Evolutionary conservation across 257 asterid species (phyloP).

Genomic region (Solanum lycopersicoides): DNA sequence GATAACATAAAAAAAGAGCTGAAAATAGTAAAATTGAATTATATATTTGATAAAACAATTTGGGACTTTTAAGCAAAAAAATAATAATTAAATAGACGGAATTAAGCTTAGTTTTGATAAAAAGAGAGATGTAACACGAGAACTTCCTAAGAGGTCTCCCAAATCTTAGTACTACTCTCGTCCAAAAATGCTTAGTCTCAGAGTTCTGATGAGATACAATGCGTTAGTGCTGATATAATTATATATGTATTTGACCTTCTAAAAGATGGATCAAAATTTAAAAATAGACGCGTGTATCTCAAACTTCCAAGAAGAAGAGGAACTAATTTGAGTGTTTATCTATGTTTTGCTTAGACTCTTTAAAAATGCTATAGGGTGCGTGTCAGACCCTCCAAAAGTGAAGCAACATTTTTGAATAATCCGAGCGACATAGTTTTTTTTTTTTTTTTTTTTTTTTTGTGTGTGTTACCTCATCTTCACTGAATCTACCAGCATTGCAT

Average conservation of each 20-base stretch:
- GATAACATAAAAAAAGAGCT: not conserved
- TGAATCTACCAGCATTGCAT: constrained; percentile 64
- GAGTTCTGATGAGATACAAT: not conserved
- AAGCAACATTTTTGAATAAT: not conserved
- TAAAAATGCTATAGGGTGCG: not conserved
- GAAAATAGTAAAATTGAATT: not conserved
- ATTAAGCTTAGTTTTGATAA: not conserved
- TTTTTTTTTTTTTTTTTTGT: too few species aligned
- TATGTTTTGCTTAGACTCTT: not conserved
- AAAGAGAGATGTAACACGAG: not conserved
- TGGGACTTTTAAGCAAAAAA: not conserved
- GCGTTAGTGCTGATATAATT: not conserved
- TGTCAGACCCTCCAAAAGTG: not conserved
- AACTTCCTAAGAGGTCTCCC: not conserved
- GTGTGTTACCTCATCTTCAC: constrained; percentile 58
- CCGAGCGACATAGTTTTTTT: not conserved
- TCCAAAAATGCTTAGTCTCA: not conserved
- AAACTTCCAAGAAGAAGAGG: not conserved
- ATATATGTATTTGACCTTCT: too few species aligned
- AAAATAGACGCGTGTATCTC: too few species aligned
- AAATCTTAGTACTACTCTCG: too few species aligned
- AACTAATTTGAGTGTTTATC: not conserved
- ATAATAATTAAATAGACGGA: too few species aligned
- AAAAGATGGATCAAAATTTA: not conserved
- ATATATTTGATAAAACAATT: not conserved